Base-by-base conservation (phyloP, 164 flowering plant genomes). In the Kingdonia uniflora region DNA sequence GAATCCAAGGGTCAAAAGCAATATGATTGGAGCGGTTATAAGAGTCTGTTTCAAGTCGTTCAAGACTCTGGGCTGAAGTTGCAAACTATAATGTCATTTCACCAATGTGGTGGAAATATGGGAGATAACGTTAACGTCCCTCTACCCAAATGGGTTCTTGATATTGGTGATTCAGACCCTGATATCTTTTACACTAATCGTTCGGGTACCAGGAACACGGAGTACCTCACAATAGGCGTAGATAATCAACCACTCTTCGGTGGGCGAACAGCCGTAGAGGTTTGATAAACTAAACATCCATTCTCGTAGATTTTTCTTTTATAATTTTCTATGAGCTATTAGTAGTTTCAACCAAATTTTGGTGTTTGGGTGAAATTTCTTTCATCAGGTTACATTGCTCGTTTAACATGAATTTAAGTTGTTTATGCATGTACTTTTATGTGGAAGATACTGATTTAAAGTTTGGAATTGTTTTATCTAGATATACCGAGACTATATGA, bases 51-150 rank as follows among this genome's bases (percentile, higher is more conserved):
- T 50, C 52, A 76, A 56, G 29, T 81, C 7, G 56, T 80, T 16
- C 71, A 74, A 55, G 44, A 71, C 53, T 77, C 75, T 67, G 84
- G 78, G 1, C 48, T 87, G 42, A 82, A 79, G 57, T 15, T 81
- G 21, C 96, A 87, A 59, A 89, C 81, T 14, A 82, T 87, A n/a
- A n/a, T 53, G 95, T 87, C 24, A 89, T 89, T 25, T n/a, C n/a
- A n/a, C n/a, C n/a, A n/a, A n/a, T n/a, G n/a, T n/a, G n/a, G n/a
- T n/a, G n/a, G n/a, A n/a, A 91, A 87, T 55, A 54, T 90, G 0
- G 95, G 97, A 23, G 95, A 90, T 61, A 59, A 26, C 21, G 83
- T 80, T 6, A 66, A 48, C 66, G 77, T 90, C 54, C 90, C 91
- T 33, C 51, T 87, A 20, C 97, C 96, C 13, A 48, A 74, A 19